These are phyloP conservation scores for Chalciporus pseudorubinellus DNA, from an alignment of 768 basidiomycete genomes.

Conservation along the genomic window DNA sequence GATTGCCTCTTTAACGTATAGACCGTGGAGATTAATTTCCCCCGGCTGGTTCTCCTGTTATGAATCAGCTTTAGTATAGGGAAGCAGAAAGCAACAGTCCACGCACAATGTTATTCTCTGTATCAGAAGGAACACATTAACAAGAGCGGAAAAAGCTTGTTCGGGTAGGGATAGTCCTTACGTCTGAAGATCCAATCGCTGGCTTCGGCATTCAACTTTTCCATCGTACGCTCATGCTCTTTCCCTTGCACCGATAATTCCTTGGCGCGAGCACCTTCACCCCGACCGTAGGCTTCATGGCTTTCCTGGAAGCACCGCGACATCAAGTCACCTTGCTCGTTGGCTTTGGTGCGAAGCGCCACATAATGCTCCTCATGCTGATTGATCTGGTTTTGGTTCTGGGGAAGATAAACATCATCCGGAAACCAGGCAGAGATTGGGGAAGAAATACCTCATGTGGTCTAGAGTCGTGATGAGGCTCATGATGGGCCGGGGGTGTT, in stretches of 20 bases:
- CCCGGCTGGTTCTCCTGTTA: constrained; percentile 63
- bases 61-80: not conserved
- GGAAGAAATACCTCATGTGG: constrained; percentile 16
- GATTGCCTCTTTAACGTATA: constrained; percentile 93
- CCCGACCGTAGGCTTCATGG: constrained; percentile 68
- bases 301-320: constrained; percentile 64
- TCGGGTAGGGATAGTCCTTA: constrained; percentile 37
- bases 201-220: constrained; percentile 74
- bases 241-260: constrained; percentile 79
- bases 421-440: not conserved
- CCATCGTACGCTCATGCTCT: constrained; percentile 74
- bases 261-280: constrained; percentile 80
- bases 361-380: constrained; percentile 69
- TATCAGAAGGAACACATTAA: not conserved
- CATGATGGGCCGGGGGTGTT: constrained; percentile 13
- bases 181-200: constrained; percentile 79
- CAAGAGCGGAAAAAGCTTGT: not conserved
- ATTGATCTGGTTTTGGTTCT: constrained; percentile 60
- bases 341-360: constrained; percentile 70
- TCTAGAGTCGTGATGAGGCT: constrained; percentile 16
- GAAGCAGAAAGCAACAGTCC: not conserved
- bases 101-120: constrained; percentile 74
- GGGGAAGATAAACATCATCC: constrained; percentile 18
- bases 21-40: constrained; percentile 86
- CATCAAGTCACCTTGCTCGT: constrained; percentile 79